These are phyloP conservation scores for Circinella umbellata DNA, from an alignment of 371 early-diverging fungal species.

Conservation along the genomic window DNA sequence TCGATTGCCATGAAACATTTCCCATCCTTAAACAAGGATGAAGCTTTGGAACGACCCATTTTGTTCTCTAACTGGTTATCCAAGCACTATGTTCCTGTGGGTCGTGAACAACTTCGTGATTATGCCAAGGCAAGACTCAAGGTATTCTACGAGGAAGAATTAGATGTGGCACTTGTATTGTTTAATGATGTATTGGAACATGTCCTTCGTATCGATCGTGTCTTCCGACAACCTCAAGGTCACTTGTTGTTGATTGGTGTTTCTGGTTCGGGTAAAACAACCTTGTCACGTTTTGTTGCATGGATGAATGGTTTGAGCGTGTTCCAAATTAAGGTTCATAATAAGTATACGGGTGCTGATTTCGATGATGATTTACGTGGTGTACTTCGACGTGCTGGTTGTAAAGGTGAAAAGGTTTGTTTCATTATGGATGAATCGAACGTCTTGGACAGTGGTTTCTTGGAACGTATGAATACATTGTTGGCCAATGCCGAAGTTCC, in stretches of 20 bases:
- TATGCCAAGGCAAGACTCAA: conserved; percentile 95
- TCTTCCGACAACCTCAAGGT: conserved; percentile 97
- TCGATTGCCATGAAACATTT: conserved; percentile 87
- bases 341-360: conserved; percentile 94
- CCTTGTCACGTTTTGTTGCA: conserved; percentile 95
- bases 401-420: conserved; percentile 97
- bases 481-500: conserved; percentile 99
- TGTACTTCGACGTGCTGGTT: conserved; percentile 92
- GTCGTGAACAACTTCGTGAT: conserved; percentile 88
- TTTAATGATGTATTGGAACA: conserved; percentile 98
- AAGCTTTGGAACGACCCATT: conserved; percentile 89
- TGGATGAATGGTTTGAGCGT: conserved; percentile 99
- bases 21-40: conserved; percentile 75
- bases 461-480: conserved; percentile 99
- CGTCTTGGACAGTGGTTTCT: conserved; percentile 94
- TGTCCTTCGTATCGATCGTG: conserved; percentile 97
- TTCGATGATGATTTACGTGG: conserved; percentile 97
- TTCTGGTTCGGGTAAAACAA: conserved; percentile 96
- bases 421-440: conserved; percentile 99
- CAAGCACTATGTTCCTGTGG: conserved; percentile 90
- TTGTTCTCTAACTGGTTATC: conserved; percentile 98
- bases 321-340: conserved; percentile 96
- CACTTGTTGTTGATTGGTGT: conserved; percentile 98
- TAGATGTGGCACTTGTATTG: conserved; percentile 94
- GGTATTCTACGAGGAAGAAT: conserved; percentile 99